phyloP scores from a whole-genome alignment of 345 rosid genomes.

The Hibiscus trionum region DNA sequence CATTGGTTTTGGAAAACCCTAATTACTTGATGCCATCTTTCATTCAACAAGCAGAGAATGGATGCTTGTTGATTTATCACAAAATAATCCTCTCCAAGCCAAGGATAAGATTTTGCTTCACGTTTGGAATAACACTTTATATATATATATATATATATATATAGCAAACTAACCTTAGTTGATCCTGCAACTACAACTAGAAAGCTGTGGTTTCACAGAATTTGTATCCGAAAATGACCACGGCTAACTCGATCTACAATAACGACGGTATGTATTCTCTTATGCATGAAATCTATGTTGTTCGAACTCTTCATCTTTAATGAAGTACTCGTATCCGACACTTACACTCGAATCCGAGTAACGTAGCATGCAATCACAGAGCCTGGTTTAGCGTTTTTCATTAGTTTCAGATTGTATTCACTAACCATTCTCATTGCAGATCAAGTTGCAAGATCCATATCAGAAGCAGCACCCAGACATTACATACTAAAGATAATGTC shows the following conservation, averaged over 20 bases:
- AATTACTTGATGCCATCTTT: neutral
- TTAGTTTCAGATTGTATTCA: neutral
- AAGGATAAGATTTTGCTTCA: conserved; percentile 6
- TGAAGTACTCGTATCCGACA: too few species aligned
- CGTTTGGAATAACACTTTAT: neutral
- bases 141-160: neutral
- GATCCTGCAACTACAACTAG: neutral
- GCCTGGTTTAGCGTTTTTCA: neutral
- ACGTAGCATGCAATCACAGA: too few species aligned
- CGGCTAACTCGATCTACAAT: neutral
- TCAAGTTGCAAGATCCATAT: conserved; percentile 23
- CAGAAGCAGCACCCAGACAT: conserved; percentile 48
- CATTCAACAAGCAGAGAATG: conserved; percentile 13
- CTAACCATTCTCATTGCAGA: conserved; percentile 16
- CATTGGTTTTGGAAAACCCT: neutral
- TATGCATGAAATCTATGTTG: neutral
- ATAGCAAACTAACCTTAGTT: neutral
- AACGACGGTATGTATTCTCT: conserved; percentile 8
- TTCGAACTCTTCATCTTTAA: too few species aligned
- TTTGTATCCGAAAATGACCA: conserved; percentile 7
- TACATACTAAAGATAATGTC: conserved; percentile 40
- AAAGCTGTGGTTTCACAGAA: neutral
- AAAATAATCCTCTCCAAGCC: conserved; percentile 1
- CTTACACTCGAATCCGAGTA: too few species aligned
- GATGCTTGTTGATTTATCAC: conserved; percentile 6